phyloP scores from a whole-genome alignment of 2,329 filamentous ascomycete genomes.

The Penicillium sp. region DNA sequence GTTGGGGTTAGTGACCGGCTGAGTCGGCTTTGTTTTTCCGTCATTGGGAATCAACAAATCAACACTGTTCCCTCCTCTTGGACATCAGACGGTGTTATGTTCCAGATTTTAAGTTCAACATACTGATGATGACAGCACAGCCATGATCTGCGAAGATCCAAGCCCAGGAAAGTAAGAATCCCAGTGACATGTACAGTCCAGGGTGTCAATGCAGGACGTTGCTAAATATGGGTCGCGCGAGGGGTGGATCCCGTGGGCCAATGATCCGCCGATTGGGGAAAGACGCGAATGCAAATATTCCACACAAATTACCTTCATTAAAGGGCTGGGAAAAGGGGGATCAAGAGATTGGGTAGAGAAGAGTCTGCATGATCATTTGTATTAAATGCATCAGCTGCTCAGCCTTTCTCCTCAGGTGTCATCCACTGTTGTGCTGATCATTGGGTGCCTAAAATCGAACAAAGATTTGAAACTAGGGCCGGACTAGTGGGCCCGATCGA shows the following conservation, averaged over 20 bases:
- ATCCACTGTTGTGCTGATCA: background rate
- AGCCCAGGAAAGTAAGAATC: background rate
- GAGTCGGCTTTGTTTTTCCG: background rate
- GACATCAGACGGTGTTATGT: background rate
- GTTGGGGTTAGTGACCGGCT: background rate
- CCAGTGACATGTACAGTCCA: background rate
- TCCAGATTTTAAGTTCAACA: background rate
- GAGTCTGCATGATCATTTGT: background rate
- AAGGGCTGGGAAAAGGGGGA: background rate
- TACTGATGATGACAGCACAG: background rate
- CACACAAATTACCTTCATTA: background rate
- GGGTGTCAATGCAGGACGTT: constrained; percentile 1
- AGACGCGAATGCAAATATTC: constrained; percentile 1
- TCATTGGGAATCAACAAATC: background rate
- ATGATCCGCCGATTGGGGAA: background rate
- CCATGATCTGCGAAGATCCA: background rate
- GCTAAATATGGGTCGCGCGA: constrained; percentile 4
- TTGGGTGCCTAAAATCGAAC: constrained; percentile 5
- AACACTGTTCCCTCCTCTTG: background rate
- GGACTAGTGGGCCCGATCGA: constrained; percentile 9
- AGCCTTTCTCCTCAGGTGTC: background rate
- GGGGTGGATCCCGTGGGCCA: constrained; percentile 1
- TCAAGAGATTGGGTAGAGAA: background rate
- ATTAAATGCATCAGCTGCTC: background rate
- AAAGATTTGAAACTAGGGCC: constrained; percentile 14